A percentile compares a stretch with the other conserved stretches of the same genome.
Evolutionary conservation across 2,329 filamentous ascomycete species (phyloP).

Genomic region (Mariannaea sp.): DNA sequence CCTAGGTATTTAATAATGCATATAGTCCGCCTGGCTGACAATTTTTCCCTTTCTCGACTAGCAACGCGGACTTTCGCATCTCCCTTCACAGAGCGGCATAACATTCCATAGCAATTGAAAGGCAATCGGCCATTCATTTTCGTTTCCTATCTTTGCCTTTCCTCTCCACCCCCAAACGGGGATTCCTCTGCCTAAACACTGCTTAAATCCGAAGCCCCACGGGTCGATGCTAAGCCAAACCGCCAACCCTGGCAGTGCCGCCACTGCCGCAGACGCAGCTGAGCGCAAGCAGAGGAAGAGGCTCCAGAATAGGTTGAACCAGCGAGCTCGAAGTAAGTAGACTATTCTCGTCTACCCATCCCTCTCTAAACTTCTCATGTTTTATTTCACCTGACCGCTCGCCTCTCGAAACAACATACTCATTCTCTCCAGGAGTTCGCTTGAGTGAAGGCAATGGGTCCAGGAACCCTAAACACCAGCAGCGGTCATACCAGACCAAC

Average conservation of each 20-base stretch:
- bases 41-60: conserved; percentile 12
- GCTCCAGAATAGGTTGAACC: conserved; percentile 23
- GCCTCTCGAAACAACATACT: not conserved
- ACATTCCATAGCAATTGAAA: too few species aligned
- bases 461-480: not conserved
- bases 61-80: not conserved
- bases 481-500: conserved; percentile 10
- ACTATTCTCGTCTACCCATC: too few species aligned
- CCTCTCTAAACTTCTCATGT: too few species aligned
- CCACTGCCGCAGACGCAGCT: not conserved
- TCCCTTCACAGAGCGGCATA: not conserved
- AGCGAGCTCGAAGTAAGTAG: conserved; percentile 20
- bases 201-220: not conserved
- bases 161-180: too few species aligned
- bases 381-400: too few species aligned
- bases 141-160: too few species aligned
- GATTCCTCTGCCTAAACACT: too few species aligned
- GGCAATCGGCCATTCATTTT: too few species aligned
- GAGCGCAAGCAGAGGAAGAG: conserved; percentile 20
- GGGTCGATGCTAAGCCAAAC: too few species aligned
- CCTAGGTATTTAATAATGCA: not conserved
- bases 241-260: not conserved
- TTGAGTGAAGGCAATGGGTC: not conserved
- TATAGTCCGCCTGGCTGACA: not conserved
- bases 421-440: conserved; percentile 4